phyloP scores from a whole-genome alignment of 257 asterid species.

The Ilex asprella region DNA sequence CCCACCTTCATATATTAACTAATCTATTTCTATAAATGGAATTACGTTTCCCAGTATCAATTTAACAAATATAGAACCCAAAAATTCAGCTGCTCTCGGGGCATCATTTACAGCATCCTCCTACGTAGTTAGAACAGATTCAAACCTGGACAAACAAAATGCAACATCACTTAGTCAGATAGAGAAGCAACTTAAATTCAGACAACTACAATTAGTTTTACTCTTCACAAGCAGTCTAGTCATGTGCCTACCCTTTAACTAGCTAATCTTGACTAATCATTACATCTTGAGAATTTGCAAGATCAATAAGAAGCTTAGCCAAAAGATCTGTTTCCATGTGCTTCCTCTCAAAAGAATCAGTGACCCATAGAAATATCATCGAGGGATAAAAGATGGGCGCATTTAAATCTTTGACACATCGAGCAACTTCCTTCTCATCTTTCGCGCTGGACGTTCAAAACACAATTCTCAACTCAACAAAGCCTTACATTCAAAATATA shows the following conservation, averaged over 20 bases:
- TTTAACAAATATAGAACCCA: constrained; percentile 43
- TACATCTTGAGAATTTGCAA: constrained; percentile 8
- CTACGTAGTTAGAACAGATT: constrained; percentile 41
- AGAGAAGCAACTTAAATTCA: background rate
- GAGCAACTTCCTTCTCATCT: constrained; percentile 19
- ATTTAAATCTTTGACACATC: constrained; percentile 13
- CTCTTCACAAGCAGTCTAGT: background rate
- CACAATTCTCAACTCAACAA: background rate
- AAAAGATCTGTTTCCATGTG: constrained; percentile 16
- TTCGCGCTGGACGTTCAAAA: constrained; percentile 12
- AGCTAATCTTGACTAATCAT: constrained; percentile 12
- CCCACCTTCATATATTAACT: constrained; percentile 45
- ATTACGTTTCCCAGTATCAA: constrained; percentile 32
- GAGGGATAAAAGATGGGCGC: constrained; percentile 11
- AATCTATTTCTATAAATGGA: constrained; percentile 42
- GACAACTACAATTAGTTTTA: too few relatives aligned
- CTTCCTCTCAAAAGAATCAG: constrained; percentile 18
- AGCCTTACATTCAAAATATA: background rate
- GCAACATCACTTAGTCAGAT: background rate
- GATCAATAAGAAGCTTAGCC: constrained; percentile 13
- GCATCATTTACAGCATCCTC: constrained; percentile 74
- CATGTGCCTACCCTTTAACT: constrained; percentile 13
- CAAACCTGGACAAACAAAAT: constrained; percentile 36
- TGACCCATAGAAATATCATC: constrained; percentile 13
- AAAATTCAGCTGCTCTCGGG: constrained; percentile 59